Base-by-base conservation (phyloP, 257 asterid genomes). In the Oldenlandia corymbosa region DNA sequence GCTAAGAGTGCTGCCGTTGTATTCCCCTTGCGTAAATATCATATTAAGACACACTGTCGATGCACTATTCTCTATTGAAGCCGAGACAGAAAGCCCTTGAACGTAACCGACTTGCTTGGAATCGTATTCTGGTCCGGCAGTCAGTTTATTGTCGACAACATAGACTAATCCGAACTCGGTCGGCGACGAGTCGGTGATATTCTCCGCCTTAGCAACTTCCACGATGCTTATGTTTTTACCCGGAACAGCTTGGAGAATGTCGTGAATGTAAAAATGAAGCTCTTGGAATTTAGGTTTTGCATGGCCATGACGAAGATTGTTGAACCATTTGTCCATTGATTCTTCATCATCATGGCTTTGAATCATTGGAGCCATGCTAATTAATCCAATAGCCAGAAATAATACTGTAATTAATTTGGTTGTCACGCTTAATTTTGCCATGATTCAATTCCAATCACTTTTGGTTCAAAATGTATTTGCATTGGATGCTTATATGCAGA, bases 231-330 rank as follows among this genome's bases (percentile, higher is more conserved):
- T 41, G 17, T 6, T 6, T 23, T 45, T 7, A 5, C 50, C 60
- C 14, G 36, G 10, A 0, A 17, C 23, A 1, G 42, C 26, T 5
- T n/a, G 17, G 42, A 10, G 9, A 14, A 21, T 31, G 60, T 55
- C 60, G 24, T 55, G 60, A 30, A 55, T 16, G 26, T 5, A 55
- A 13, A 55, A 55, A 16, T 31, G 60, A n/a, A 55, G 42, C 42
- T 55, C 31, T 6, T 5, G 5, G 26, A 1, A 30, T 18, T 18
- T 5, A 31, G 42, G 60, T 16, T 31, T 14, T 30, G 23, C 42
- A 16, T 6, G 39, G n/a, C n/a, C n/a, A 9, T 34, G 37, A 10
- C 21, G 39, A 14, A 53, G 39, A 6, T 7, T 5, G 1, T 16
- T 2, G 59, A 53, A 53, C 59, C 59, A 53, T 27, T 27, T 5